phyloP scores from a whole-genome alignment of 225 moss, liverwort and hornwort genomes.

The Sphagnum contortum region DNA sequence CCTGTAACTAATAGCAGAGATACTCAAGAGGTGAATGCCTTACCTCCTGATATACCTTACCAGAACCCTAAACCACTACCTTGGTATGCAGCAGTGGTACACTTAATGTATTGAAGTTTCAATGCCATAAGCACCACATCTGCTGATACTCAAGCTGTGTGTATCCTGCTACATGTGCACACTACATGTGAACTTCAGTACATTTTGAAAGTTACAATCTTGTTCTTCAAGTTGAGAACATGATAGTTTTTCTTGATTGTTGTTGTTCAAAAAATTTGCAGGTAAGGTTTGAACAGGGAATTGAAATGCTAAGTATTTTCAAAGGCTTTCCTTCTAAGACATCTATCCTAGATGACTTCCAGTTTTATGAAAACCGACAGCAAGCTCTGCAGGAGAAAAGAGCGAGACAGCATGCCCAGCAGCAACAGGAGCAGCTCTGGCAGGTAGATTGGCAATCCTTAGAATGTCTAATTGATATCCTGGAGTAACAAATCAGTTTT shows the following conservation, averaged over 20 bases:
- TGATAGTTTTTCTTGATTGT: conserved; percentile 3
- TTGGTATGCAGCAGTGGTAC: too few relatives aligned
- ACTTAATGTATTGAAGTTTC: too few relatives aligned
- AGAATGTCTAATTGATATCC: too few relatives aligned
- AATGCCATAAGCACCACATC: too few relatives aligned
- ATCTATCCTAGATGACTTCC: conserved; percentile 95
- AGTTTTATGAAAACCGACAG: conserved; percentile 95
- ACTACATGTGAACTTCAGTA: too few relatives aligned
- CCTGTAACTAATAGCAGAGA: conserved; percentile 99
- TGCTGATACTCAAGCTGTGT: too few relatives aligned
- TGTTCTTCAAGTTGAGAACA: neutral
- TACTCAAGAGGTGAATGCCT: conserved; percentile 74
- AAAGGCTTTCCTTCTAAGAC: conserved; percentile 81
- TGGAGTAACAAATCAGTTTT: too few relatives aligned
- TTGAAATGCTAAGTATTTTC: conserved; percentile 91
- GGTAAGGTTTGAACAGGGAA: conserved; percentile 92
- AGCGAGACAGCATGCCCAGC: conserved; percentile 88
- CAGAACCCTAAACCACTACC: too few relatives aligned
- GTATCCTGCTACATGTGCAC: too few relatives aligned
- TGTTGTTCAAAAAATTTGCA: conserved; percentile 2
- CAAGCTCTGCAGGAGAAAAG: conserved; percentile 94
- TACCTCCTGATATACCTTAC: neutral
- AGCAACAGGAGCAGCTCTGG: conserved; percentile 73
- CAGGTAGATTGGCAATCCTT: conserved; percentile 31
- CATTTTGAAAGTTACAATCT: neutral